These are phyloP conservation scores for Verticillium alfalfae DNA, from an alignment of 2,329 filamentous ascomycete species.

Conservation along the genomic window DNA sequence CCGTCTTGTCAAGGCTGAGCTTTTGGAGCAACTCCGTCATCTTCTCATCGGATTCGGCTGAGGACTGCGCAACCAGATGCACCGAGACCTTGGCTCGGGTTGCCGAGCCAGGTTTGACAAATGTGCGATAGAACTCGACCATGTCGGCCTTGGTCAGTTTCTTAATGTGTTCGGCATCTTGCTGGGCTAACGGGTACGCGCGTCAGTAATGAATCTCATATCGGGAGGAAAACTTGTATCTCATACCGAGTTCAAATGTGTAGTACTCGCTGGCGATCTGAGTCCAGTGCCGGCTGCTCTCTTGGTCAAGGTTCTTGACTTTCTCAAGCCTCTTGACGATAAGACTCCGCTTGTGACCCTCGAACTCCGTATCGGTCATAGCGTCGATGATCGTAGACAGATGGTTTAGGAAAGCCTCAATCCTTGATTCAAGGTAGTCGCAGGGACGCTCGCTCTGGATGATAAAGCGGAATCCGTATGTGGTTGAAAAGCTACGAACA, in stretches of 20 bases:
- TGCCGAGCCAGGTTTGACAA: slow-evolving; percentile 69
- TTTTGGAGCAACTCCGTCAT: slow-evolving; percentile 32
- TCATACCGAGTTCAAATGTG: slow-evolving; percentile 79
- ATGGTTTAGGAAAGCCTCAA: slow-evolving; percentile 73
- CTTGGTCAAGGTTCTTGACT: slow-evolving; percentile 83
- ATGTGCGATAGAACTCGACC: slow-evolving; percentile 69
- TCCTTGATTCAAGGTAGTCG: slow-evolving; percentile 78
- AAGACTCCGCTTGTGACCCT: slow-evolving; percentile 83
- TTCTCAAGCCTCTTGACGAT: slow-evolving; percentile 86
- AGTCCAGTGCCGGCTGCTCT: slow-evolving; percentile 76
- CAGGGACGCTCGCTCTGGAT: slow-evolving; percentile 89
- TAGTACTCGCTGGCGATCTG: slow-evolving; percentile 83
- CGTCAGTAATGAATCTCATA: slow-evolving; percentile 12
- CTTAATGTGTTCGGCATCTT: slow-evolving; percentile 71
- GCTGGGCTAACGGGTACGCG: slow-evolving; percentile 48
- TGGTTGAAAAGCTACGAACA: slow-evolving; percentile 64
- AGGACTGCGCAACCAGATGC: slow-evolving; percentile 72
- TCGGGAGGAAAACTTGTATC: neutral
- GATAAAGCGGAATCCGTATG: slow-evolving; percentile 79
- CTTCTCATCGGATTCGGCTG: slow-evolving; percentile 37
- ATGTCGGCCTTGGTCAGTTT: slow-evolving; percentile 74
- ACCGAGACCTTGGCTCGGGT: slow-evolving; percentile 78
- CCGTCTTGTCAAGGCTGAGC: slow-evolving; percentile 25
- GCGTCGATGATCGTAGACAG: slow-evolving; percentile 62
- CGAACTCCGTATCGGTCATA: slow-evolving; percentile 82